Base-by-base conservation (phyloP, 768 basidiomycete genomes). In the Naganishia onofrii region DNA sequence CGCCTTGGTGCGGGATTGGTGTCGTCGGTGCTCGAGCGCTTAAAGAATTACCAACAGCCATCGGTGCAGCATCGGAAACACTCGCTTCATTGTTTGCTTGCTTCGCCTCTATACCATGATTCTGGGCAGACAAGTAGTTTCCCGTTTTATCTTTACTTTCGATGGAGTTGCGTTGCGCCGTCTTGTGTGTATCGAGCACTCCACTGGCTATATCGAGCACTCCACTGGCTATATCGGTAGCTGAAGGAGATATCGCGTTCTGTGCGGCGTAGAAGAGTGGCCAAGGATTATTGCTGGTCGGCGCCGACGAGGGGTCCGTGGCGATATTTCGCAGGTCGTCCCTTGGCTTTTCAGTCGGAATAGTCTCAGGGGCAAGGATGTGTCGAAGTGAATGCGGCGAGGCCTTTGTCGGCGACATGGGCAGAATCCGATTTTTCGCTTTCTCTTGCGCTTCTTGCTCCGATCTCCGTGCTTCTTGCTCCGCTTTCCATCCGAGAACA, bases 351-450 rank as follows among this genome's bases (percentile, higher is more conserved):
- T 12, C 10, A 21, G 60, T 10, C 26, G 60, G 12, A 44, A 44
- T 42, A 15, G 60, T 63, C 8, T 63, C 60, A 8, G 60, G 60
- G 13, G 38, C 60, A n/a, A 63, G 60, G 26, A 63, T 63, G 17
- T 36, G 38, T 8, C 60, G 60, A 9, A 63, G 28, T 19, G 60
- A 63, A 44, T 42, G 42, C 7, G 60, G 42, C 2, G 60, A 63
- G 23, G 10, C 36, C 28, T 55, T 42, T 46, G 19, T 6, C 23
- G 26, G 36, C 7, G 38, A 36, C 21, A 34, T 2, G 10, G 28
- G 36, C 38, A 3, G 36, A 5, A 3, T 63, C 23, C 26, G 13
- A 21, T 26, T 29, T 26, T 29, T 15, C 21, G 38, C 60, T 44
- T 10, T 19, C 21, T 29, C 15, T 42, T 10, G 2, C 28, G 23